These are phyloP conservation scores for Striga asiatica DNA, from an alignment of 257 asterid species.

Conservation along the genomic window DNA sequence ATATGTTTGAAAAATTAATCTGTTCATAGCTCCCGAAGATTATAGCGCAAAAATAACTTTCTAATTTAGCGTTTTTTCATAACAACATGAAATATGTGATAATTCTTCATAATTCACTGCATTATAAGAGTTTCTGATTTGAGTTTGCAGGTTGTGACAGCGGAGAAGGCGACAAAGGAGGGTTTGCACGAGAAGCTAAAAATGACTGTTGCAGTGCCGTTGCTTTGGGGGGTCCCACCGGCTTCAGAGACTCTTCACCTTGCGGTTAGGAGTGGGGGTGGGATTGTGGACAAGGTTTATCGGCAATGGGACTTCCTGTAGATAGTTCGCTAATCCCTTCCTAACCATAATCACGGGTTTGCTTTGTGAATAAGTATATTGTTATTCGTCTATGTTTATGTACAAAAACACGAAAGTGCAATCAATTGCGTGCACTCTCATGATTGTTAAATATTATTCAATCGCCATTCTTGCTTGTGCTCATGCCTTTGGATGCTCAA, in stretches of 20 bases:
- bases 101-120: background rate
- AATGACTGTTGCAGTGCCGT: slow-evolving; percentile 92
- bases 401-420: slow-evolving; percentile 27
- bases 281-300: slow-evolving; percentile 88
- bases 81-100: too few species aligned
- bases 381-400: slow-evolving; percentile 20
- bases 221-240: slow-evolving; percentile 99
- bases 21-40: too few species aligned
- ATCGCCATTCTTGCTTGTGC: slow-evolving; percentile 16
- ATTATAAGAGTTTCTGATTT: background rate
- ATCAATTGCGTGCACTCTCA: background rate
- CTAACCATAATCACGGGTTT: slow-evolving; percentile 32
- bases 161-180: slow-evolving; percentile 68
- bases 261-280: slow-evolving; percentile 91
- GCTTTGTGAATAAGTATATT: slow-evolving; percentile 39
- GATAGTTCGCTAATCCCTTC: slow-evolving; percentile 13
- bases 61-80: too few species aligned
- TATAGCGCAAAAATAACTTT: too few species aligned
- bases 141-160: slow-evolving; percentile 55
- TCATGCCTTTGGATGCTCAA: too few species aligned
- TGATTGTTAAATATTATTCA: slow-evolving; percentile 24
- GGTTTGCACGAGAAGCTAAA: slow-evolving; percentile 84
- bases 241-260: slow-evolving; percentile 92
- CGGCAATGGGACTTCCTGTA: slow-evolving; percentile 97
- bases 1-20: too few species aligned